Evolutionary conservation across 768 basidiomycete genomes (phyloP).

Genomic region (Termitomyces sp.): DNA sequence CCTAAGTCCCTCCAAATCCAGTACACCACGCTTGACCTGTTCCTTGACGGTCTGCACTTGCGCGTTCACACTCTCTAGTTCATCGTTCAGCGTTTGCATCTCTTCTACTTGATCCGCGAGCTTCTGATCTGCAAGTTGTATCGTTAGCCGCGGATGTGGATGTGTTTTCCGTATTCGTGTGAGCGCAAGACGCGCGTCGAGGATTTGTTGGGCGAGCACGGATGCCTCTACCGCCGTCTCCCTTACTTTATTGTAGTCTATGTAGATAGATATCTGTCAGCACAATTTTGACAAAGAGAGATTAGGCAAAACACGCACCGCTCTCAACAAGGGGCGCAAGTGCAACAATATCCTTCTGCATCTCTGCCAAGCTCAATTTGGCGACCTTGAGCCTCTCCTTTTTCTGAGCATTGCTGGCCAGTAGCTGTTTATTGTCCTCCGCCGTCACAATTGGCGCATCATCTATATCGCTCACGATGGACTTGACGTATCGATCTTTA

Average conservation of each 20-base stretch:
- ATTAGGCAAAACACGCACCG: conserved; percentile 31
- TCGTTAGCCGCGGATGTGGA: conserved; percentile 75
- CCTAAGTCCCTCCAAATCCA: conserved; percentile 54
- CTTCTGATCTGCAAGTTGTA: conserved; percentile 65
- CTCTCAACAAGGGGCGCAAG: conserved; percentile 66
- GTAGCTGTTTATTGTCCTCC: conserved; percentile 70
- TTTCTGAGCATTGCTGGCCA: conserved; percentile 57
- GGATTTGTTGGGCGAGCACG: conserved; percentile 66
- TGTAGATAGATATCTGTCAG: background rate
- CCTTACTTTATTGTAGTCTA: conserved; percentile 60
- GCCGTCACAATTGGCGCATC: conserved; percentile 78
- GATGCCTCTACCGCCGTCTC: conserved; percentile 48
- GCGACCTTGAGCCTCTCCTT: conserved; percentile 62
- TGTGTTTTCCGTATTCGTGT: conserved; percentile 78
- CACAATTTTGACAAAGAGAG: background rate
- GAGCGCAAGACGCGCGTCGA: conserved; percentile 76
- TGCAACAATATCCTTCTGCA: conserved; percentile 54
- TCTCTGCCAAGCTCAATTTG: conserved; percentile 58
- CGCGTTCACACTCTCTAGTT: conserved; percentile 48
- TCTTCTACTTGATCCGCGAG: conserved; percentile 72
- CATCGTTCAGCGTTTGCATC: conserved; percentile 73
- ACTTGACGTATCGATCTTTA: conserved; percentile 83
- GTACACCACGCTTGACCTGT: conserved; percentile 48
- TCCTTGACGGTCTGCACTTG: conserved; percentile 52
- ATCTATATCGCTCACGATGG: conserved; percentile 79